Base-by-base conservation (phyloP, 106 monocot genomes). In the Amphibolis antarctica region DNA sequence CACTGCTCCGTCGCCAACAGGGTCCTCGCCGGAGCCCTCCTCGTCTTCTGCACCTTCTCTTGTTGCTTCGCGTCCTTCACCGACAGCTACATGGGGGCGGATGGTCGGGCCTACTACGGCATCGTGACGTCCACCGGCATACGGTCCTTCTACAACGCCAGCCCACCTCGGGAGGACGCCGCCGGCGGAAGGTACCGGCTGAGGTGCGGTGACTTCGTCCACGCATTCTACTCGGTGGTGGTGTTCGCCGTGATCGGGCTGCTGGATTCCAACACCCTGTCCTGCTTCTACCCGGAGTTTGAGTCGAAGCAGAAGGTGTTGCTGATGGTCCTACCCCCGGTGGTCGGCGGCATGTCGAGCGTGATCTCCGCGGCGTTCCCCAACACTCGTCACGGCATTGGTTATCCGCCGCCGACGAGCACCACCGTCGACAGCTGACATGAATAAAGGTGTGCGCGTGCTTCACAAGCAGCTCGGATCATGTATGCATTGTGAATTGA, bases 361-460 rank as follows among this genome's bases (percentile, higher is more conserved):
- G 48, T 62, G 1, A 67, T 78, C 0, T 84, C 82, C 58, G 58
- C 74, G 66, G 28, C 75, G 31, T 93, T 85, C 44, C 92, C 88
- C 17, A 78, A 69, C 65, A 76, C 70, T 20, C 78, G 82, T 11
- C 85, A 85, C 68, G 85, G 85, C 4, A 88, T 93, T 5, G 92
- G 85, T 0, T 85, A 88, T 30, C 69, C 79, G 53, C 24, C 59
- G 7, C 24, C 12, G 4, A 48, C 48, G 0, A 52, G 14, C 46
- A n/a, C 1, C 58, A 58, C 25, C 25, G 58, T 1, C 18, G 28
- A 0, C 0, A 28, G 28, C 14, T 58, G 58, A 28, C 18, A 28
- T 26, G 26, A 29, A 21, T 28, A 25, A 13, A 25, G 45, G n/a
- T n/a, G n/a, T n/a, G n/a, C n/a, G n/a, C n/a, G n/a, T n/a, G n/a